Base-by-base conservation (phyloP, 106 monocot species). In the Apostasia ramifera region DNA sequence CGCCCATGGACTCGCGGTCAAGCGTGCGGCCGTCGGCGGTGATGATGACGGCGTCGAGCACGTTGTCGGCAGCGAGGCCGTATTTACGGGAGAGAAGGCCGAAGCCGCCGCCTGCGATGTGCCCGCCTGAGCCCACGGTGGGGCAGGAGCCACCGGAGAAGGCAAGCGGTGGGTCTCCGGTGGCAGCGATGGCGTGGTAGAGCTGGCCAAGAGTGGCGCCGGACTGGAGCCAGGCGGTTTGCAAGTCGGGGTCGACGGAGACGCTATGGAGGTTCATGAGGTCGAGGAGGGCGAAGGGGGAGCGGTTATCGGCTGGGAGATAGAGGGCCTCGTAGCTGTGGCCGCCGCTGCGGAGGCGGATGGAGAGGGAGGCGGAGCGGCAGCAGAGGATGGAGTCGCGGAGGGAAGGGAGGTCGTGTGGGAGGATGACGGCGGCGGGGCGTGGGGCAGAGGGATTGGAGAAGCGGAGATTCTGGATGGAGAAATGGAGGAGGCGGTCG, bases 31-130 rank as follows among this genome's bases (percentile, higher is more conserved):
- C 82, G 1, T 59, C 44, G 1, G 81, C 7, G 66, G 77, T 71
- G 47, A 89, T 42, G 49, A 89, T 59, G 55, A 89, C 11, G 1
- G 85, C 82, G 68, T 89, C 88, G 42, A 85, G 0, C 7, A 85
- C 85, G 65, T 77, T 79, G 77, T 89, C 88, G n/a, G 79, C 84
- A 0, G 88, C 88, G n/a, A 89, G 77, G 2, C 88, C 88, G 63
- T 79, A 77, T 53, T 76, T 88, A 10, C 88, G 63, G 4, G 88
- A 84, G 6, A 88, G 53, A 45, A 88, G 53, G 2, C 88, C 88
- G 63, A 81, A 88, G 5, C 88, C 88, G 8, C 88, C 88, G 26
- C 88, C 88, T 10, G 84, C 78, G 47, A 84, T 68, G 53, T 79
- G 84, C 8, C 84, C 84, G 0, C 88, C 88, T 50, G 52, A 54